phyloP scores from a whole-genome alignment of 1,284 basidiomycete genomes.

The Gomphus sp. region DNA sequence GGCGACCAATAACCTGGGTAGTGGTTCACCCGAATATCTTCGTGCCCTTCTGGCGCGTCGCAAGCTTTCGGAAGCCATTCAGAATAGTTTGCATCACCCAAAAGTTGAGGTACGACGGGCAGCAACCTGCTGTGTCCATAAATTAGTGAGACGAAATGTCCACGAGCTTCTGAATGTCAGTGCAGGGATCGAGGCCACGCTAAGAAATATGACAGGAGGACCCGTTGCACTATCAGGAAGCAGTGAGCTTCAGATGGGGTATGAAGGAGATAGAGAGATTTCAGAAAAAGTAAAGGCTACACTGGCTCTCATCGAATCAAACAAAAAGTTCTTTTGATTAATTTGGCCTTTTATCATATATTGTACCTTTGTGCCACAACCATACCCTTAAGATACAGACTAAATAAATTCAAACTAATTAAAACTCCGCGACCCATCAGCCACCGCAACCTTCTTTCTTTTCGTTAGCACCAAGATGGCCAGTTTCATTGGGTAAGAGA shows the following conservation, averaged over 20 bases:
- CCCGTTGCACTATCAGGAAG: constrained; percentile 2
- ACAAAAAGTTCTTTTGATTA: background rate
- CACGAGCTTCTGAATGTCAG: constrained; percentile 26
- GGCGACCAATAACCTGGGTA: constrained; percentile 55
- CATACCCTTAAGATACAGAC: background rate
- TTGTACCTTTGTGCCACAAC: background rate
- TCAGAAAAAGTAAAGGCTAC: constrained; percentile 3
- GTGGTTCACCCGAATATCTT: constrained; percentile 40
- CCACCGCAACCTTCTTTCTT: background rate
- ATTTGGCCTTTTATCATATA: background rate
- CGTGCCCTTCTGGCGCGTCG: constrained; percentile 39
- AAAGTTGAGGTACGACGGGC: constrained; percentile 50
- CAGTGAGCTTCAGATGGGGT: constrained; percentile 6
- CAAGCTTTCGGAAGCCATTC: constrained; percentile 41
- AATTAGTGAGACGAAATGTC: constrained; percentile 34
- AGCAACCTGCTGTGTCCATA: constrained; percentile 45
- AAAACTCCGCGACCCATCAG: constrained; percentile 3
- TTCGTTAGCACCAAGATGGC: constrained; percentile 4
- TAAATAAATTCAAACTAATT: background rate
- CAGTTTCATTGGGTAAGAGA: constrained; percentile 8
- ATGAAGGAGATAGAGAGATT: constrained; percentile 8
- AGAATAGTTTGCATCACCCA: constrained; percentile 45
- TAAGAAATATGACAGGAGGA: constrained; percentile 24
- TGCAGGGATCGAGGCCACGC: constrained; percentile 33
- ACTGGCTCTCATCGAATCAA: constrained; percentile 4